phyloP scores from a whole-genome alignment of 768 basidiomycete species.

The Tephrocybe rancida region DNA sequence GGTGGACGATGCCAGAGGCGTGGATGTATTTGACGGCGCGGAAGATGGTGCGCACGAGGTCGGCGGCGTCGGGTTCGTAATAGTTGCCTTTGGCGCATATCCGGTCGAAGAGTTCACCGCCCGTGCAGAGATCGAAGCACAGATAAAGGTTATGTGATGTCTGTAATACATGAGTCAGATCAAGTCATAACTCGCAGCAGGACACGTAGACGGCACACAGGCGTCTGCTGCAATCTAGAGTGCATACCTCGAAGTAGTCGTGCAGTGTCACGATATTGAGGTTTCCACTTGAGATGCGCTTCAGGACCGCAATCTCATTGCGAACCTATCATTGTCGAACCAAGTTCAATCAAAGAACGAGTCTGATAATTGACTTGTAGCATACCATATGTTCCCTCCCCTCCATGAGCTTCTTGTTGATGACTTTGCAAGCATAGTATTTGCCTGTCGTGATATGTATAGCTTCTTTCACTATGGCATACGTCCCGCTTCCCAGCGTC shows the following conservation, averaged over 20 bases:
- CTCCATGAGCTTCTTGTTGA: slow-evolving; percentile 99
- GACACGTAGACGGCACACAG: neutral
- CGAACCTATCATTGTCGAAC: slow-evolving; percentile 78
- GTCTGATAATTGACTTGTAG: slow-evolving; percentile 10
- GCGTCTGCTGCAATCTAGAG: no score
- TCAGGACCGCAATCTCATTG: slow-evolving; percentile 96
- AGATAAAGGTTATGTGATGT: slow-evolving; percentile 94
- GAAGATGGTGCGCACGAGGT: slow-evolving; percentile 84
- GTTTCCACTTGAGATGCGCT: slow-evolving; percentile 90
- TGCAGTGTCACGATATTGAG: slow-evolving; percentile 90
- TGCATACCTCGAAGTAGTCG: slow-evolving; percentile 90
- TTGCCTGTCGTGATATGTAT: slow-evolving; percentile 89
- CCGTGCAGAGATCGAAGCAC: slow-evolving; percentile 94
- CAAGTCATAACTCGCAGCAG: neutral
- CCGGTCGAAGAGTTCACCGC: slow-evolving; percentile 97
- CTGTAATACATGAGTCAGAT: slow-evolving; percentile 33
- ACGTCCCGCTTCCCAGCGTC: slow-evolving; percentile 89
- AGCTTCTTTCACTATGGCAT: slow-evolving; percentile 94
- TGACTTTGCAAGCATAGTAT: slow-evolving; percentile 99
- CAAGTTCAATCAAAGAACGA: slow-evolving; percentile 4
- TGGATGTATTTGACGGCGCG: slow-evolving; percentile 92
- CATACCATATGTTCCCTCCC: slow-evolving; percentile 96
- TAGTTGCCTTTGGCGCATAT: slow-evolving; percentile 98
- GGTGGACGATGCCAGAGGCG: slow-evolving; percentile 88
- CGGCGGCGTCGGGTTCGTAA: slow-evolving; percentile 92